These are phyloP conservation scores for Ulmus americana DNA, from an alignment of 331 rosid species.

Conservation along the genomic window DNA sequence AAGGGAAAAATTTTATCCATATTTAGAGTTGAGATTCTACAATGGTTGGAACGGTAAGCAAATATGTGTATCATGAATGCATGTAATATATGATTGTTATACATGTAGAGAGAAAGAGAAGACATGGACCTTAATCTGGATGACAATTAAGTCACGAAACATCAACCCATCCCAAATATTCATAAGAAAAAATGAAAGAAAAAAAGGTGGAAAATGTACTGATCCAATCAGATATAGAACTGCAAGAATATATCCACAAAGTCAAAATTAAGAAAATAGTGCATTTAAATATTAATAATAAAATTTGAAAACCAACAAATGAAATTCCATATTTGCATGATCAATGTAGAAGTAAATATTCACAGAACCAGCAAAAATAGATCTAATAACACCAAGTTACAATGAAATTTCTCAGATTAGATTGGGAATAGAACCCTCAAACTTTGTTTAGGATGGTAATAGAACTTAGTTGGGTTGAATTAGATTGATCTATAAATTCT, in stretches of 20 bases:
- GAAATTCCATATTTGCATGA: too few relatives aligned
- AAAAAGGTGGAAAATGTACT: not conserved
- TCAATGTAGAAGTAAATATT: too few relatives aligned
- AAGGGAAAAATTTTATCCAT: slow-evolving; percentile 83
- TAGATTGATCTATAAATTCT: too few relatives aligned
- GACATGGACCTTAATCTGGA: slow-evolving; percentile 70
- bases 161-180: slow-evolving; percentile 71
- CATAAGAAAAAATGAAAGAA: not conserved
- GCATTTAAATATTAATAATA: not conserved
- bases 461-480: too few relatives aligned
- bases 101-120: slow-evolving; percentile 1
- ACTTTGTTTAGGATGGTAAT: too few relatives aligned
- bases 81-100: not conserved
- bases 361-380: too few relatives aligned
- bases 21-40: slow-evolving; percentile 74
- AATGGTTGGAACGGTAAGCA: slow-evolving; percentile 22
- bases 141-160: slow-evolving; percentile 87
- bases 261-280: not conserved
- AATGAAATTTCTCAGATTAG: too few relatives aligned
- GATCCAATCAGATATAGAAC: not conserved
- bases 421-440: too few relatives aligned
- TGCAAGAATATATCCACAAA: not conserved
- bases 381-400: too few relatives aligned
- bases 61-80: not conserved
- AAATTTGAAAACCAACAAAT: not conserved